Evolutionary conservation across 2,329 filamentous ascomycete genomes (phyloP).

Genomic region (Clonostachys sp.): DNA sequence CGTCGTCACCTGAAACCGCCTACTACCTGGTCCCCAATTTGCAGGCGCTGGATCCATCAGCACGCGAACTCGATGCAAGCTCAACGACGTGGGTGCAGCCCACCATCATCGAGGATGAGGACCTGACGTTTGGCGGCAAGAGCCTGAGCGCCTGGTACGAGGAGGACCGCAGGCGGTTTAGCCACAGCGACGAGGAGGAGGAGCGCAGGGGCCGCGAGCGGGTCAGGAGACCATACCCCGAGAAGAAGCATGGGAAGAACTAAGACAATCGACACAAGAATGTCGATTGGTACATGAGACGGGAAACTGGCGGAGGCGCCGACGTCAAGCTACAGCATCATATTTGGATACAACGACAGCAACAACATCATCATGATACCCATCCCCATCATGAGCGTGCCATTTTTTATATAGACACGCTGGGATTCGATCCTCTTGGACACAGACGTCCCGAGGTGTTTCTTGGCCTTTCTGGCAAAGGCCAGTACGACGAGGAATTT

Average conservation of each 20-base stretch:
- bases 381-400: no score
- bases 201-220: conserved; percentile 31
- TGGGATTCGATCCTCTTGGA: no score
- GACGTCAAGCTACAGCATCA: no score
- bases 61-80: conserved; percentile 23
- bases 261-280: no score
- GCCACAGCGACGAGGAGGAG: conserved; percentile 28
- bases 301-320: no score
- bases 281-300: no score
- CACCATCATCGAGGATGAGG: conserved; percentile 56
- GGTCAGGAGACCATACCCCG: conserved; percentile 21
- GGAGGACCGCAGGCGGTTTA: conserved; percentile 45
- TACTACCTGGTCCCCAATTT: conserved; percentile 25
- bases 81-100: conserved; percentile 43
- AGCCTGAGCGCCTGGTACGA: conserved; percentile 56
- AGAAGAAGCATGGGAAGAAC: conserved; percentile 19
- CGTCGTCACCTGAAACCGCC: conserved; percentile 7
- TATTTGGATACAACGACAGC: no score
- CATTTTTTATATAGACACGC: no score
- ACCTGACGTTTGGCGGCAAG: conserved; percentile 58
- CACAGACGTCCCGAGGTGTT: no score
- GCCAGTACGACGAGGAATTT: no score
- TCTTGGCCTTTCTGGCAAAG: no score
- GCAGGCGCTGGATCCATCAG: conserved; percentile 21
- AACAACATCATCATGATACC: no score